A percentile compares a stretch with the other conserved stretches of the same genome.
phyloP scores from a whole-genome alignment of 768 basidiomycete species.

The Xerocomellus intermedius region DNA sequence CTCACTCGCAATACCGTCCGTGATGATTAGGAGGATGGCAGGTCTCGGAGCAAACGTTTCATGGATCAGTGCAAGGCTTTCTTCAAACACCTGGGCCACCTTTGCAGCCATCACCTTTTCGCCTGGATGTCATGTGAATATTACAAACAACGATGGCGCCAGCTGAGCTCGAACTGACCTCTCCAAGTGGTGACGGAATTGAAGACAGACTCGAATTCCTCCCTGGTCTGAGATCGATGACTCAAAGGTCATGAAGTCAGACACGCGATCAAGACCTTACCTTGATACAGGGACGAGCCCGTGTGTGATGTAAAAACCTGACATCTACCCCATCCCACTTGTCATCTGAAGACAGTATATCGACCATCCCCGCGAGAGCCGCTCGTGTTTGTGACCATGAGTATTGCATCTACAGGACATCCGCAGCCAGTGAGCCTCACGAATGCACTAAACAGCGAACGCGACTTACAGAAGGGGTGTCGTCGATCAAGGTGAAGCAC shows the following conservation, averaged over 20 bases:
- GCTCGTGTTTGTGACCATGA: conserved; percentile 23
- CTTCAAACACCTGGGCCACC: conserved; percentile 20
- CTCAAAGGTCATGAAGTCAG: neutral
- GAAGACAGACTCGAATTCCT: conserved; percentile 20
- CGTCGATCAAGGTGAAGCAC: conserved; percentile 24
- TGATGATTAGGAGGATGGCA: conserved; percentile 17
- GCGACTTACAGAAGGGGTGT: conserved; percentile 17
- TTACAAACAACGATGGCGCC: neutral
- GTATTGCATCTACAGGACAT: conserved; percentile 17
- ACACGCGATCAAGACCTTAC: neutral
- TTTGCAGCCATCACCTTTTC: conserved; percentile 18
- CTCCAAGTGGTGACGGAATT: conserved; percentile 18
- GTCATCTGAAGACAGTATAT: conserved; percentile 9
- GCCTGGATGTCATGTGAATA: conserved; percentile 1
- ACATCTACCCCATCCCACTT: conserved; percentile 20
- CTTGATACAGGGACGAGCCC: conserved; percentile 5
- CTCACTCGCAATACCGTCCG: conserved; percentile 22
- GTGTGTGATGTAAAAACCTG: conserved; percentile 17
- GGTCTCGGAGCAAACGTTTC: conserved; percentile 6
- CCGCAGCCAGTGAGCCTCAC: neutral
- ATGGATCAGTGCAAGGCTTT: conserved; percentile 4
- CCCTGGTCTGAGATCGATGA: conserved; percentile 6
- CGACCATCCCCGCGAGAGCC: conserved; percentile 14
- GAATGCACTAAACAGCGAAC: neutral
- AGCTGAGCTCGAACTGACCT: conserved; percentile 9